phyloP scores from a whole-genome alignment of 2,329 filamentous ascomycete species.

The Aspergillus quadricinctus region DNA sequence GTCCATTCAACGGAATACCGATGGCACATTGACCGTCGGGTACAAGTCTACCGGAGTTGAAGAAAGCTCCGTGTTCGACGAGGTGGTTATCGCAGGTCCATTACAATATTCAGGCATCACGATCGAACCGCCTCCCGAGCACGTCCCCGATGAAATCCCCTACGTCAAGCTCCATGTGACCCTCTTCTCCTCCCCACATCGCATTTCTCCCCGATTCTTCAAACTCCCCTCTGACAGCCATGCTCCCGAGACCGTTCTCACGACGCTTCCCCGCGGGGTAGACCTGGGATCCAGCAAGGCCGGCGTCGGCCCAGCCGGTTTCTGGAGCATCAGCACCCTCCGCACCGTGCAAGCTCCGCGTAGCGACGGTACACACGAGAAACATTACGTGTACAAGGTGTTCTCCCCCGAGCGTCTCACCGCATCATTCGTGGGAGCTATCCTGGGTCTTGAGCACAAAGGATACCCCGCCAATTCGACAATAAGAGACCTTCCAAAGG shows the following conservation, averaged over 20 bases:
- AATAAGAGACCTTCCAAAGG: constrained; percentile 32
- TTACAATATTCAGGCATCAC: constrained; percentile 73
- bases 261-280: constrained; percentile 64
- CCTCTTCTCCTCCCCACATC: constrained; percentile 72
- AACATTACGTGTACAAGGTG: constrained; percentile 62
- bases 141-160: constrained; percentile 69
- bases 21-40: constrained; percentile 45
- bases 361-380: constrained; percentile 12
- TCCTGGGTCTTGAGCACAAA: constrained; percentile 44
- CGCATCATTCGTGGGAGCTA: constrained; percentile 42
- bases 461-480: constrained; percentile 18
- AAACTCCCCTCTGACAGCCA: constrained; percentile 47
- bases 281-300: constrained; percentile 35
- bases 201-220: constrained; percentile 71
- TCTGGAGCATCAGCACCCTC: constrained; percentile 81
- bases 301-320: constrained; percentile 68
- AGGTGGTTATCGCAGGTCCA: constrained; percentile 77
- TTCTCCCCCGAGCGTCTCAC: constrained; percentile 55
- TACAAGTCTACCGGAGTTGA: constrained; percentile 16
- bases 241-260: constrained; percentile 73
- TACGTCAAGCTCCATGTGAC: constrained; percentile 88
- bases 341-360: constrained; percentile 58
- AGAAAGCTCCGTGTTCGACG: constrained; percentile 56
- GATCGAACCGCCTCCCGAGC: constrained; percentile 40
- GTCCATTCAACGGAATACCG: constrained; percentile 45